A percentile compares a stretch with the other conserved stretches of the same genome.
These are phyloP conservation scores for Lolium multiflorum DNA, from an alignment of 176 grass and related monocot genomes.

Conservation along the genomic window DNA sequence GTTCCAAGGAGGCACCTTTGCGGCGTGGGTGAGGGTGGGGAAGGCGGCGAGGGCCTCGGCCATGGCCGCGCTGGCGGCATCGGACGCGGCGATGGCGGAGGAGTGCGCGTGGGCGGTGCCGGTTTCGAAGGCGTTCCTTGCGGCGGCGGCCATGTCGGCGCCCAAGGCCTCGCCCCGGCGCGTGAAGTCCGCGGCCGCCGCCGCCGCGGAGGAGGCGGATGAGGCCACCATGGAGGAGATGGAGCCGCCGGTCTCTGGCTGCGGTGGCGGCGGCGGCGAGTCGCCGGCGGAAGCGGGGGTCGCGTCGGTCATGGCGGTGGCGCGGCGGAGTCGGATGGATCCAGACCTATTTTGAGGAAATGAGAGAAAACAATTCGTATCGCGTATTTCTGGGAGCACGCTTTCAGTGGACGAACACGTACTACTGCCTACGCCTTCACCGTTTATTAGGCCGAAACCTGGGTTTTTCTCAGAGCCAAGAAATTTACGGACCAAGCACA, in stretches of 20 bases:
- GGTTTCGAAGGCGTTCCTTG: constrained; percentile 41
- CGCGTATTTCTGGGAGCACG: background rate
- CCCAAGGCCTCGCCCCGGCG: constrained; percentile 54
- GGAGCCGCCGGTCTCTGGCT: constrained; percentile 34
- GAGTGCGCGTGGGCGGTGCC: constrained; percentile 36
- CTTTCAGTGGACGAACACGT: background rate
- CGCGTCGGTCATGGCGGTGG: constrained; percentile 44
- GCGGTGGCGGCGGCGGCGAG: background rate
- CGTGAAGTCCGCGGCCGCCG: constrained; percentile 41
- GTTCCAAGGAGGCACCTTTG: constrained; percentile 34
- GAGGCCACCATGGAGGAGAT: constrained; percentile 58
- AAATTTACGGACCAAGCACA: no score
- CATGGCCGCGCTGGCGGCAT: constrained; percentile 39
- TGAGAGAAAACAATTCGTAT: background rate
- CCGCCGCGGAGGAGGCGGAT: constrained; percentile 43
- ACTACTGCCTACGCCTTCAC: background rate
- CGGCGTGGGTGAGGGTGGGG: constrained; percentile 45
- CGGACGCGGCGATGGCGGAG: constrained; percentile 36
- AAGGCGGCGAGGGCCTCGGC: constrained; percentile 35
- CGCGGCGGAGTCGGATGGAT: constrained; percentile 9
- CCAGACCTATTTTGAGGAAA: background rate
- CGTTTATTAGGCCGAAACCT: no score
- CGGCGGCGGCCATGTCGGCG: constrained; percentile 49
- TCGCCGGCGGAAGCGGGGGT: constrained; percentile 45
- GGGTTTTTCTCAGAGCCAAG: no score